These are phyloP conservation scores for Colletotrichum costaricense DNA, from an alignment of 2,329 filamentous ascomycete species.

Conservation along the genomic window DNA sequence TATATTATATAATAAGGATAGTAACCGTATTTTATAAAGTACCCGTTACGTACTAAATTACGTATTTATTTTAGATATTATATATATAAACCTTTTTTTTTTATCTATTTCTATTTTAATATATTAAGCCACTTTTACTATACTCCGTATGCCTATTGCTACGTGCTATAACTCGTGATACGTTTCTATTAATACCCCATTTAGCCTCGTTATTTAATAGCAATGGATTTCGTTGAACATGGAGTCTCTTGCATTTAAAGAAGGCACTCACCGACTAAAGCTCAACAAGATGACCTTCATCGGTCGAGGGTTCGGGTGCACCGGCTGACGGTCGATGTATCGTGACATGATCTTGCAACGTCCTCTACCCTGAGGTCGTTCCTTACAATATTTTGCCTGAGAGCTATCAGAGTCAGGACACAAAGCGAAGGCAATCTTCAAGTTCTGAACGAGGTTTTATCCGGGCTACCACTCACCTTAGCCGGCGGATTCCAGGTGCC, in stretches of 20 bases:
- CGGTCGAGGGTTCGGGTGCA: slow-evolving; percentile 42
- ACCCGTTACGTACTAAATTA: too few relatives aligned
- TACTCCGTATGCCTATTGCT: too few relatives aligned
- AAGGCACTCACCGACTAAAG: slow-evolving; percentile 46
- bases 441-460: neutral
- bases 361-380: too few relatives aligned
- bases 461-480: neutral
- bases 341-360: slow-evolving; percentile 44
- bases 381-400: neutral
- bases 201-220: neutral
- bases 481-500: neutral
- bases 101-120: too few relatives aligned
- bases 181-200: slow-evolving; percentile 40
- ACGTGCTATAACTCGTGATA: too few relatives aligned
- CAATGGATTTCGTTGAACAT: too few relatives aligned
- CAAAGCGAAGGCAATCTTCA: neutral
- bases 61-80: too few relatives aligned
- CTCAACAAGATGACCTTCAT: slow-evolving; percentile 51
- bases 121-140: too few relatives aligned
- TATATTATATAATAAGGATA: too few relatives aligned
- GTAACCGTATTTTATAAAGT: too few relatives aligned
- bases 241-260: too few relatives aligned
- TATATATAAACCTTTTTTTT: too few relatives aligned
- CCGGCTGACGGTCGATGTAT: slow-evolving; percentile 47
- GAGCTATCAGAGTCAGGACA: neutral